Conservation (phyloP, 441 rosid species). For the Kokia cookei region DNA sequence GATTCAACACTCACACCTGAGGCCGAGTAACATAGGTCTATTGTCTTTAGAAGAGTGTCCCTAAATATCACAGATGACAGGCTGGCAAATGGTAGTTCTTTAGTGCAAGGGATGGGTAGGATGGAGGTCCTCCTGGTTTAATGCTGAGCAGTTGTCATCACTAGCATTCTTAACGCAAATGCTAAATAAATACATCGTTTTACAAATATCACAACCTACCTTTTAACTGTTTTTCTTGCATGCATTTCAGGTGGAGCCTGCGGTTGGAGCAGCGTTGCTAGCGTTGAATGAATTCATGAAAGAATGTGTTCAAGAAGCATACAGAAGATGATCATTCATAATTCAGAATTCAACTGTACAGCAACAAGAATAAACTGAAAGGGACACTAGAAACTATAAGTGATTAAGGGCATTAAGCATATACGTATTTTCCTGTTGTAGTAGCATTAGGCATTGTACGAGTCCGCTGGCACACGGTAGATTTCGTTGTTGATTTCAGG, state of each 20-base stretch:
- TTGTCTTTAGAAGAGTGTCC: neutral
- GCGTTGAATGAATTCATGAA: conserved; percentile 48
- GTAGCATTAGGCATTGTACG: neutral
- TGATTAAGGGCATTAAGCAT: neutral
- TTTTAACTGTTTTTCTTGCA: conserved; percentile 1
- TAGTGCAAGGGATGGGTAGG: neutral
- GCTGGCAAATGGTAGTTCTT: neutral
- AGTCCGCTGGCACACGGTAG: neutral
- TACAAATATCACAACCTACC: neutral
- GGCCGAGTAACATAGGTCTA: neutral
- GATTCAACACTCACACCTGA: neutral
- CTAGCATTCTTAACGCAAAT: neutral
- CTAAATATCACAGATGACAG: neutral
- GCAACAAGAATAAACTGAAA: conserved; percentile 7
- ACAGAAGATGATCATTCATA: conserved; percentile 14
- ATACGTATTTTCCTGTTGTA: neutral
- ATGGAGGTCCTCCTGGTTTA: neutral
- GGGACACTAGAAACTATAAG: conserved; percentile 2
- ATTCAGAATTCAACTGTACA: conserved; percentile 19
- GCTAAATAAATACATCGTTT: neutral
- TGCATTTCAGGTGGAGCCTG: conserved; percentile 57
- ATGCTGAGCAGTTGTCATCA: neutral
- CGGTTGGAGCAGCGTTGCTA: conserved; percentile 66
- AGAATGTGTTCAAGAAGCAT: conserved; percentile 23
- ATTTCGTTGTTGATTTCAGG: neutral